These are phyloP conservation scores for Teunomyces atbi DNA, from an alignment of 805 yeast species.

Conservation along the genomic window DNA sequence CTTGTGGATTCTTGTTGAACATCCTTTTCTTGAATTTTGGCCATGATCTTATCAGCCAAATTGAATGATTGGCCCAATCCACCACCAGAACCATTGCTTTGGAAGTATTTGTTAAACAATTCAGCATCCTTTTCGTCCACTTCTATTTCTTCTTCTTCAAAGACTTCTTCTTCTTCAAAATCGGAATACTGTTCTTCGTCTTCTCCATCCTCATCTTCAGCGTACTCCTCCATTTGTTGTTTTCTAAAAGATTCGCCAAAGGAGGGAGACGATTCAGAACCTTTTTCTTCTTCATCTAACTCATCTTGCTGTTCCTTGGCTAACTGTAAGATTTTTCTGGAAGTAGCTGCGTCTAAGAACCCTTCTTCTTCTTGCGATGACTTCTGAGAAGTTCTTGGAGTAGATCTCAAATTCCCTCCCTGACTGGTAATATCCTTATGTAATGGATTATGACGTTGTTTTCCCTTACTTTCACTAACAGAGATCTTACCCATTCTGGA, in stretches of 20 bases:
- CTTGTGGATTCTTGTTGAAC: slow-evolving; percentile 19
- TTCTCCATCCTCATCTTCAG: slow-evolving; percentile 40
- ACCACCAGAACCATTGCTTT: slow-evolving; percentile 27
- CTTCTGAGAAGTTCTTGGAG: slow-evolving; percentile 27
- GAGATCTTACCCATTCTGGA: slow-evolving; percentile 63
- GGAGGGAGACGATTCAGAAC: slow-evolving; percentile 17
- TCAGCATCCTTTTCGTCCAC: slow-evolving; percentile 82
- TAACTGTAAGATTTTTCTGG: slow-evolving; percentile 81
- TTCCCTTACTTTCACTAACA: slow-evolving; percentile 48
- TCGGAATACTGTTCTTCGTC: slow-evolving; percentile 56
- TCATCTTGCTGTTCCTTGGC: slow-evolving; percentile 95
- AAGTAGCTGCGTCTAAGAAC: slow-evolving; percentile 75
- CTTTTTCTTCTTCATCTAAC: slow-evolving; percentile 63
- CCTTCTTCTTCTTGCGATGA: slow-evolving; percentile 33
- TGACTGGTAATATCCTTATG: slow-evolving; percentile 74
- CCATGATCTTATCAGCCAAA: slow-evolving; percentile 92
- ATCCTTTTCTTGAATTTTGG: slow-evolving; percentile 78
- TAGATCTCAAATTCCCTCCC: slow-evolving; percentile 63
- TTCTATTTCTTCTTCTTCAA: slow-evolving; percentile 60
- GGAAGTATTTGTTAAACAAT: slow-evolving; percentile 75
- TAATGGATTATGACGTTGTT: slow-evolving; percentile 78
- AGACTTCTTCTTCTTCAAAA: slow-evolving; percentile 48
- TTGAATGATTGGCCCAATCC: slow-evolving; percentile 52
- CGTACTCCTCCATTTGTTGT: slow-evolving; percentile 25
- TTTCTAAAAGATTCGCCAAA: slow-evolving; percentile 22